Evolutionary conservation across 225 moss, liverwort and hornwort species (phyloP), one percentile per base, ranked within the genome.

Genomic region (Lunularia cruciata): DNA sequence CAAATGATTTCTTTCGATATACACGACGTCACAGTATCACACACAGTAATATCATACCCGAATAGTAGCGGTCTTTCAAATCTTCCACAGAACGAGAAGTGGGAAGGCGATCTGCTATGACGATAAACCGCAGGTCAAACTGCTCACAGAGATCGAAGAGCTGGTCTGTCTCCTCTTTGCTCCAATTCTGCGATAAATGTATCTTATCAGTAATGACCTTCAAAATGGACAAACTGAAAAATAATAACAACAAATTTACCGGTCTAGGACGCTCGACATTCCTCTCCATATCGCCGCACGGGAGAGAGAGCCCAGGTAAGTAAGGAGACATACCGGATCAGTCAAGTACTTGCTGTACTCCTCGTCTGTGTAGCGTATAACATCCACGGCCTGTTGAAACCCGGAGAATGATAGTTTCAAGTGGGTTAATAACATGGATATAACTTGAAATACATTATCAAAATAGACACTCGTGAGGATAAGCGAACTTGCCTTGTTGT

Each of bases 341-440:
- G 55, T 47, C 60, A 89, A 54, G 63, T 78, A 78, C 75, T 85
- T 85, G 46, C 68, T 72, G 61, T 92, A 92, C 71, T 98, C 93
- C 67, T 98, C 98, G 69, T 98, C 91, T 13, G 98, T 84, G 73
- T 93, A 98, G 35, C 89, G 84, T 38, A 92, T 69, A 55, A 85
- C 82, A 60, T 92, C 89, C 47, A 92, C 84, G 37, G 77, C 79
- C 89, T 90, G 85, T 35, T 14, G 36, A 75, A 78, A 2, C 16
- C 57, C 8, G n/a, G 1, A 51, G 8, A 7, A 51, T 51, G 20
- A 43, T 10, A 3, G 12, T 43, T 43, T 43, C 43, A 11, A 11
- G 43, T 16, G 1, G 40, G n/a, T n/a, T n/a, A n/a, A n/a, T n/a
- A n/a, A n/a, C n/a, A n/a, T n/a, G n/a, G n/a, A 40, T 40, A 40